Evolutionary conservation across 495 filamentous ascomycete genomes (phyloP), one percentile per base, ranked within the genome.

Genomic region (Staphylotrichum tortipilum): DNA sequence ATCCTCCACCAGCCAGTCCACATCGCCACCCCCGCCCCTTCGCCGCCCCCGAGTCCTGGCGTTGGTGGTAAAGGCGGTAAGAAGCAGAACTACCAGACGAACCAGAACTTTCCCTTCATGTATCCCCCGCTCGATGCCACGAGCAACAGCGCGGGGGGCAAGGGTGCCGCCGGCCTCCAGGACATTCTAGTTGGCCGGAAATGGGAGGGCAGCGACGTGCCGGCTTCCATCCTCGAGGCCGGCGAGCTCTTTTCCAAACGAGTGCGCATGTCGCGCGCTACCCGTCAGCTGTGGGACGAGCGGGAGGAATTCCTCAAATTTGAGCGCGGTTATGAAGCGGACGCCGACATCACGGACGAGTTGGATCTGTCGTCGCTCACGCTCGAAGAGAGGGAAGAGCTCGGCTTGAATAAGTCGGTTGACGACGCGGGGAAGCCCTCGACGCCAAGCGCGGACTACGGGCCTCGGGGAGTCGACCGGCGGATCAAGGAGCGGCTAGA

Each of bases 81-180:
- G 71, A 98, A 98, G 60, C 94, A 97, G 54, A 98, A 97, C 50
- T 98, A 97, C 62, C 92, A 98, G 65, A 98, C 92, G 0, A 98
- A 98, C 61, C 92, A 98, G 55, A 90, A 95, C 57, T 98, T 98
- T 55, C 92, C 92, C 0, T 96, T 98, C 57, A 81, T 98, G 70
- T 98, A 97, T 58, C 94, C 92, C 3, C 90, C 92, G 2, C 68
- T 94, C 12, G 88, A 94, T 69, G 80, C 80, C 51, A 78, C 78
- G 7, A 91, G 82, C 65, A 92, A 89, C 58, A 82, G 80, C 46
- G 80, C 89, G 37, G 89, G 91, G 46, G 92, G 90, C 5, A 95
- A 94, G 61, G 88, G 86, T 28, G 79, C 68, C 14, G 86, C 85
- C 1, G 82, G 82, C 26, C 65, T 84, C 33, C 88, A 94, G 63